phyloP scores from a whole-genome alignment of 1,139 yeast genomes.

The Lodderomyces theae region DNA sequence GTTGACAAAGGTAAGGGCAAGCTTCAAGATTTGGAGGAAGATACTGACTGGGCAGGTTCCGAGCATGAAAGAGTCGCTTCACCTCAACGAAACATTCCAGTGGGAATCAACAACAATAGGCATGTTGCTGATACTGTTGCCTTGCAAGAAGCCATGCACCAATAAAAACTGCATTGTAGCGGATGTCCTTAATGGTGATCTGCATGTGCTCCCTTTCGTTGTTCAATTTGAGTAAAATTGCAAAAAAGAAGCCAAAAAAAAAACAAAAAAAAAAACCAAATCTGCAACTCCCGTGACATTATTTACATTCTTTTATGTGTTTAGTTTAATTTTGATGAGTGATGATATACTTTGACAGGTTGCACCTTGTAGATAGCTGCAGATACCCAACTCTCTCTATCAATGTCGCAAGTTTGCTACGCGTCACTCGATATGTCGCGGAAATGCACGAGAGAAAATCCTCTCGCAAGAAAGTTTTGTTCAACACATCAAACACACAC shows the following conservation, averaged over 20 bases:
- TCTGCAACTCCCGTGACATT: too few species aligned
- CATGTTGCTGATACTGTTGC: conserved; percentile 26
- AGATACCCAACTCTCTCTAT: neutral
- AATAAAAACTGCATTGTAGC: neutral
- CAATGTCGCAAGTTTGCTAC: neutral
- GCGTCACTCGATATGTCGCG: neutral
- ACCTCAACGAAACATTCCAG: conserved; percentile 4
- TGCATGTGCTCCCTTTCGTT: neutral
- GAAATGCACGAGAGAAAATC: neutral
- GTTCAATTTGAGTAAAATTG: neutral
- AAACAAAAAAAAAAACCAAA: too few species aligned
- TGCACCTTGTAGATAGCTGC: neutral
- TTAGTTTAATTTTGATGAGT: conserved; percentile 1
- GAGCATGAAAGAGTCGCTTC: conserved; percentile 7
- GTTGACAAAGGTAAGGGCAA: conserved; percentile 12
- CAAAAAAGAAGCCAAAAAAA: conserved; percentile 1
- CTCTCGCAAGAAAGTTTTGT: neutral
- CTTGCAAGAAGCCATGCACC: conserved; percentile 29
- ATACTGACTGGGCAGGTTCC: conserved; percentile 18
- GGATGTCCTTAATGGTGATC: neutral
- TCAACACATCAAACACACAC: conserved; percentile 1
- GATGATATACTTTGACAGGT: neutral
- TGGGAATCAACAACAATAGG: conserved; percentile 10
- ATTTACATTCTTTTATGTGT: neutral
- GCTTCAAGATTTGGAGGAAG: conserved; percentile 19